A percentile compares a stretch with the other conserved stretches of the same genome.
Evolutionary conservation across 2,329 filamentous ascomycete species (phyloP).

Genomic region (Boeremia exigua): DNA sequence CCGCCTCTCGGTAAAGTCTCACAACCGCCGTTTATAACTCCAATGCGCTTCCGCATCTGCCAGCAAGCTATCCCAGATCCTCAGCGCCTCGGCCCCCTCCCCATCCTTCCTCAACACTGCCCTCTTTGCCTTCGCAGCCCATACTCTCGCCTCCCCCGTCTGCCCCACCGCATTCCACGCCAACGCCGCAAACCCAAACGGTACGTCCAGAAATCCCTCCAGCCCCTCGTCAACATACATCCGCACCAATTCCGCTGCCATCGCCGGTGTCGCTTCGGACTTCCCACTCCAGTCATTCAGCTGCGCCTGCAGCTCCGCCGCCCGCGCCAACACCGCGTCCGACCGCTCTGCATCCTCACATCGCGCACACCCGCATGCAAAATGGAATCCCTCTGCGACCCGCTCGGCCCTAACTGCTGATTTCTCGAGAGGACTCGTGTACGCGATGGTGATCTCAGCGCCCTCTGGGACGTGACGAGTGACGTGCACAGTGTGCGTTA

Average conservation of each 20-base stretch:
- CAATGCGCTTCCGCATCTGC: conserved; percentile 42
- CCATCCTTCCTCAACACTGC: conserved; percentile 49
- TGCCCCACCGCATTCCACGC: conserved; percentile 47
- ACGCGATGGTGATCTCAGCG: conserved; percentile 53
- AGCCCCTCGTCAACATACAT: conserved; percentile 48
- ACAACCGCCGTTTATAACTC: conserved; percentile 29
- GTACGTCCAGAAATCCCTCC: conserved; percentile 48
- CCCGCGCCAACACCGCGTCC: conserved; percentile 39
- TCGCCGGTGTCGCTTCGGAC: conserved; percentile 24
- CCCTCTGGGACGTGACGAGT: conserved; percentile 41
- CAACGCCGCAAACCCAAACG: conserved; percentile 50
- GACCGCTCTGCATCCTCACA: conserved; percentile 37
- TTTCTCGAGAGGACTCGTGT: conserved; percentile 47
- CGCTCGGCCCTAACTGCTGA: conserved; percentile 38
- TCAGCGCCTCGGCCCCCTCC: conserved; percentile 35
- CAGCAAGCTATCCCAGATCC: conserved; percentile 42
- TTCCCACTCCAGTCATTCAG: conserved; percentile 40
- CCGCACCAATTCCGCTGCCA: conserved; percentile 43
- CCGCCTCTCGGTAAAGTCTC: no score
- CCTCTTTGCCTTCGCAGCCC: conserved; percentile 45
- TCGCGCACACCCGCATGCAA: conserved; percentile 49
- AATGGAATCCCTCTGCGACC: conserved; percentile 47
- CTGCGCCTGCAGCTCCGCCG: conserved; percentile 38
- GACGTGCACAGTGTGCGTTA: conserved; percentile 51
- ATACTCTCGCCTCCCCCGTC: conserved; percentile 32